Percentiles rank a stretch among this genome's conserved stretches.
Conservation (phyloP, 768 basidiomycete genomes). For the Leccinum disarticulatum region DNA sequence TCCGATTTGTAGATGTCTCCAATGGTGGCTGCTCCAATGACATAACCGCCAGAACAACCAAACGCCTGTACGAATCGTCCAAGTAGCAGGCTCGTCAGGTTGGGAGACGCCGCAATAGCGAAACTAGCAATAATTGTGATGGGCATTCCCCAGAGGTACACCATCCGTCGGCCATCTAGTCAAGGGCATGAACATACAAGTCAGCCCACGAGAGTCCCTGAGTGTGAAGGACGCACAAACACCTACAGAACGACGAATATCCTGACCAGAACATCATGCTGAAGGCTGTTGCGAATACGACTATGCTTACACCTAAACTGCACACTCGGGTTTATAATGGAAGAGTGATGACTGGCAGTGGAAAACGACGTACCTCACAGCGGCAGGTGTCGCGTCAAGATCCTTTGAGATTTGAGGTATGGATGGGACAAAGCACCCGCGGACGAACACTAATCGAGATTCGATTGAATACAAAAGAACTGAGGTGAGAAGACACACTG, state of each 20-base stretch:
- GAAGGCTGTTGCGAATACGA: slow-evolving; percentile 42
- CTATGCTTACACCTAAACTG: neutral
- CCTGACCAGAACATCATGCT: slow-evolving; percentile 54
- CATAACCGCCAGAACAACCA: slow-evolving; percentile 56
- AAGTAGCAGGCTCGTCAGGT: slow-evolving; percentile 45
- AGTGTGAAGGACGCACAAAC: neutral
- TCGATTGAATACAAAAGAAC: neutral
- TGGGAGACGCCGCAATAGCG: slow-evolving; percentile 53
- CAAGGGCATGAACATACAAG: neutral
- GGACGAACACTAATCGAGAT: slow-evolving; percentile 55
- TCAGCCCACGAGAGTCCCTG: neutral
- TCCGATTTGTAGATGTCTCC: slow-evolving; percentile 68
- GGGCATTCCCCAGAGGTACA: slow-evolving; percentile 62
- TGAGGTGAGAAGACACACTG: slow-evolving; percentile 38
- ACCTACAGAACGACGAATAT: slow-evolving; percentile 50
- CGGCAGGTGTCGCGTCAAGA: slow-evolving; percentile 51
- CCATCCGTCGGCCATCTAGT: slow-evolving; percentile 61
- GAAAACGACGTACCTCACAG: slow-evolving; percentile 49
- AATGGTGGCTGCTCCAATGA: slow-evolving; percentile 59
- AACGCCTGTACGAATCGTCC: slow-evolving; percentile 68
- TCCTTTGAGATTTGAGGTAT: slow-evolving; percentile 74
- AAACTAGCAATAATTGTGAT: slow-evolving; percentile 58
- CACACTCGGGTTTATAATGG: slow-evolving; percentile 49
- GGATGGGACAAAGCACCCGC: slow-evolving; percentile 68
- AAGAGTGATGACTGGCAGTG: neutral